Evolutionary conservation across 202 grass and related monocot species (phyloP).

Genomic region (Tripidium arundinaceum): DNA sequence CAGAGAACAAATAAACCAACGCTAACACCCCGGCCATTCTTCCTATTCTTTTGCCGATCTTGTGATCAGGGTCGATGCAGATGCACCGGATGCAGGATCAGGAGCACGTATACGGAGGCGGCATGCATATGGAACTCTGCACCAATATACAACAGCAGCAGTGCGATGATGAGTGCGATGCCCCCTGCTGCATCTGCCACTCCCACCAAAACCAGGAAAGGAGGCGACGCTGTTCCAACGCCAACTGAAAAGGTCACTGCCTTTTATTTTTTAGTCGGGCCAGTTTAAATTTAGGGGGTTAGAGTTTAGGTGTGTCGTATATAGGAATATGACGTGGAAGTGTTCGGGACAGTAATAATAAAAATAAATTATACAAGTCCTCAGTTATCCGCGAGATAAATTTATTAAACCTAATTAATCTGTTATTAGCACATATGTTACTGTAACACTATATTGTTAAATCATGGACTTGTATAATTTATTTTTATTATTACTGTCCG

Average conservation of each 20-base stretch:
- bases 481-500: too few relatives aligned
- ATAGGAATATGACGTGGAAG: too few relatives aligned
- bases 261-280: too few relatives aligned
- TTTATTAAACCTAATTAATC: too few relatives aligned
- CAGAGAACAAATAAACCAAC: neutral
- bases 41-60: neutral
- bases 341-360: too few relatives aligned
- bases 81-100: slow-evolving; percentile 10
- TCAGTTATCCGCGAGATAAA: too few relatives aligned
- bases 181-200: neutral
- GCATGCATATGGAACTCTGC: slow-evolving; percentile 23
- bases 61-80: slow-evolving; percentile 30
- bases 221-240: slow-evolving; percentile 19
- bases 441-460: too few relatives aligned
- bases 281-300: too few relatives aligned
- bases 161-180: slow-evolving; percentile 15
- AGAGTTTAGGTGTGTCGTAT: too few relatives aligned
- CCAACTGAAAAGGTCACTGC: slow-evolving; percentile 47
- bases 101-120: slow-evolving; percentile 11
- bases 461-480: too few relatives aligned
- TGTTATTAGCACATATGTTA: too few relatives aligned
- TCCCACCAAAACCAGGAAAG: slow-evolving; percentile 31
- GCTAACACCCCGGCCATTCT: neutral
- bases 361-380: too few relatives aligned
- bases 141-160: neutral